phyloP scores from a whole-genome alignment of 2,329 filamentous ascomycete species.

The Grosmannia clavigera region DNA sequence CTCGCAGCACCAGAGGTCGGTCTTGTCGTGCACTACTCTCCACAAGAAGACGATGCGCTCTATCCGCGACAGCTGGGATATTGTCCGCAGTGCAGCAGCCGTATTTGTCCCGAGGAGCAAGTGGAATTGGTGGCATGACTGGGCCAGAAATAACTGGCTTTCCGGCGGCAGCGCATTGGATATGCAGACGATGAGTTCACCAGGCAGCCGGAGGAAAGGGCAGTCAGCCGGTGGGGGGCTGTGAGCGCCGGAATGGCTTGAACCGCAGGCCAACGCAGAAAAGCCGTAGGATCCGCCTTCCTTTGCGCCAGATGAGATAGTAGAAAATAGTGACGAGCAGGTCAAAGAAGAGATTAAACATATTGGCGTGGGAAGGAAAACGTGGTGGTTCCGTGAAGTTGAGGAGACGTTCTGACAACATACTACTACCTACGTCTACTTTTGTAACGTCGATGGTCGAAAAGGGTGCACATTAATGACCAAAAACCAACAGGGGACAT shows the following conservation, averaged over 20 bases:
- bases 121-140: not conserved
- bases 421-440: not conserved
- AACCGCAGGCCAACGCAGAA: not conserved
- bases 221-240: not conserved
- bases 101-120: not conserved
- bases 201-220: not conserved
- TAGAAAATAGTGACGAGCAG: too few species aligned
- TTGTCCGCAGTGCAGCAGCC: not conserved
- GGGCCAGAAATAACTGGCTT: not conserved
- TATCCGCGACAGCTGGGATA: not conserved
- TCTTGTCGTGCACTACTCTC: not conserved
- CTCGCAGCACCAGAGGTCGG: not conserved
- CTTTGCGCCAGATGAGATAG: too few species aligned
- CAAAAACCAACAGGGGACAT: not conserved
- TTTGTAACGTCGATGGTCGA: not conserved
- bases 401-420: not conserved
- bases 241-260: not conserved
- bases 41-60: not conserved
- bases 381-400: not conserved
- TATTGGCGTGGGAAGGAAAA: not conserved
- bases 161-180: not conserved
- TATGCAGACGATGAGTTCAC: not conserved
- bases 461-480: not conserved
- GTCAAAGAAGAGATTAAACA: not conserved
- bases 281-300: too few species aligned